Base-by-base conservation (phyloP, 495 filamentous ascomycete genomes). In the Neurospora africana region DNA sequence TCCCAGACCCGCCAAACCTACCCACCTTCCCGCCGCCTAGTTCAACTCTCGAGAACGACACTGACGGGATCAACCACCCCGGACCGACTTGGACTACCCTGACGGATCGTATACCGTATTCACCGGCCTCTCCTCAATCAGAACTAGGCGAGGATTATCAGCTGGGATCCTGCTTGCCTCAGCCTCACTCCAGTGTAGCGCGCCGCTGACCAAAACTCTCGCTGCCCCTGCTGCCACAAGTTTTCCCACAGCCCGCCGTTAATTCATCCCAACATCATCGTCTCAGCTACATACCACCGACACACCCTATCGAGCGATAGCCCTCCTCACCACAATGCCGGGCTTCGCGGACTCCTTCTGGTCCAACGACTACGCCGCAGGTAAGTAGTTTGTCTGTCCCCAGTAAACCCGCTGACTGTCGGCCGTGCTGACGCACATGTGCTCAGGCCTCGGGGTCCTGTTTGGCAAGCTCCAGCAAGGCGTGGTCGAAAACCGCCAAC, bases 391-490 rank as follows among this genome's bases (percentile, higher is more conserved):
- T 41, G 58, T 36, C 47, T 68, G 41, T 30, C 68, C 53, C 44
- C 72, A 47, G 33, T 72, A 19, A 13, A 38, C 41, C 53, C 53
- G 27, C 27, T 68, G 47, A 8, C 44, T 15, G 39, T 39, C 73
- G 72, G 75, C 72, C 53, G 72, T 72, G 70, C 73, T 76, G 61
- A 81, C 78, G 44, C 33, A 53, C 38, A 65, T 17, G 13, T 43
- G 40, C 9, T 40, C 69, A 93, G 91, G 95, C 41, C 88, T 99
- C 72, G 95, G 94, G 47, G 94, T 99, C 58, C 88, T 99, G 72
- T 99, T 98, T 78, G 91, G 89, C 77, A 99, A 99, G 83, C 90
- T 99, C 65, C 94, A 98, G 82, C 95, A 99, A 79, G 96, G 95
- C 70, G 90, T 93, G 53, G 87, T 93, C 78, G 96, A 98, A 82